Evolutionary conservation across 2,329 filamentous ascomycete genomes (phyloP), one percentile per base, ranked within the genome.

Genomic region (Hansfordia pulvinata): DNA sequence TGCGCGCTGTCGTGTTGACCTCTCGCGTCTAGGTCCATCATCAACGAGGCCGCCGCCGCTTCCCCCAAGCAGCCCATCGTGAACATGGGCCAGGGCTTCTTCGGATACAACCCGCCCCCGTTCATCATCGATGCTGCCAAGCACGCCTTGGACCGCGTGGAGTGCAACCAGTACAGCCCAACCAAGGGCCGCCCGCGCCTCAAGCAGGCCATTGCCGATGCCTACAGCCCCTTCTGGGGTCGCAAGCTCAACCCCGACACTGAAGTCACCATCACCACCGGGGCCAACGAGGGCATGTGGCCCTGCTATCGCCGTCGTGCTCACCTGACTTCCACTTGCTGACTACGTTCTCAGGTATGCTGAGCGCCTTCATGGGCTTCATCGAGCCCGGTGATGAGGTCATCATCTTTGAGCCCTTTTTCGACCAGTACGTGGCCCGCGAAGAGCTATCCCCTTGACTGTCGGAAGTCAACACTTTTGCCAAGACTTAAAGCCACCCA

Each of bases 131-230:
- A 93, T 41, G 90, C 90, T 21, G 90, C 90, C 27, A 96, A 93
- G 55, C 62, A 77, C 20, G 86, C 88, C 20, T 68, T 98, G 27
- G 78, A 93, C 46, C 69, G 74, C 27, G 88, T 98, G 13, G 90
- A 96, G 39, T 94, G 88, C 67, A 98, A 98, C 54, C 90, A 98
- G 62, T 98, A 98, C 64, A 88, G 85, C 13, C 90, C 86, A 3
- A 94, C 90, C 12, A 90, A 85, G 64, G 90, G 90, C 33, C 76
- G 88, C 6, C 88, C 90, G 21, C 71, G 88, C 29, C 65, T 98
- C 46, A 88, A 78, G 65, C 83, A 96, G 61, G 90, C 90, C 27
- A 76, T 98, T 43, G 82, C 90, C 3, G 75, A 93, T 43, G 81
- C 90, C 13, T 98, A 98, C 58, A 80, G 84, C 10, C 83, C 85